Percentiles rank a stretch among this genome's conserved stretches.
phyloP scores from a whole-genome alignment of 257 asterid species.

The Solanum stenotomum region DNA sequence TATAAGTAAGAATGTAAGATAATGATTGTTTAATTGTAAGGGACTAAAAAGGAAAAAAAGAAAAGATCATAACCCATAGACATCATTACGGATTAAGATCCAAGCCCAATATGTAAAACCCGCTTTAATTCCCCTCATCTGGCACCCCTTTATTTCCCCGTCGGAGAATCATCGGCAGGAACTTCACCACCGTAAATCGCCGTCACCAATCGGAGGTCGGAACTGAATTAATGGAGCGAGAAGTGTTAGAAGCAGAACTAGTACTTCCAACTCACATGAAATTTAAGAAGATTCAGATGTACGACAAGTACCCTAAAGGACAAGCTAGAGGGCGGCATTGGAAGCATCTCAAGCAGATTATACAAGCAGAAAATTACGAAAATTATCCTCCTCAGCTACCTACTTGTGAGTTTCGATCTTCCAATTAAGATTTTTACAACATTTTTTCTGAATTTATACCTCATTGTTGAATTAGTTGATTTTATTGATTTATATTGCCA shows the following conservation, averaged over 20 bases:
- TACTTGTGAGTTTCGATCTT: slow-evolving; percentile 44
- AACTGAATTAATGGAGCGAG: slow-evolving; percentile 2
- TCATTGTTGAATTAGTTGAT: not conserved
- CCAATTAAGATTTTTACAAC: not conserved
- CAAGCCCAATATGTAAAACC: not conserved
- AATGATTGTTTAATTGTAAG: not conserved
- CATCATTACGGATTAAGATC: not conserved
- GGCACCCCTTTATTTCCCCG: not conserved
- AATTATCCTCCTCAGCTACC: slow-evolving; percentile 56
- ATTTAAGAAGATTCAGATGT: slow-evolving; percentile 85
- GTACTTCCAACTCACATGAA: slow-evolving; percentile 67
- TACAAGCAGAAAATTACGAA: slow-evolving; percentile 83
- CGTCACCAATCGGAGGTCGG: not conserved
- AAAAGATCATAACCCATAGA: too few species aligned
- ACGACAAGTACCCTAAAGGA: slow-evolving; percentile 89
- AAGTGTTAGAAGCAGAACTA: slow-evolving; percentile 77
- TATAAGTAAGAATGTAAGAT: too few species aligned
- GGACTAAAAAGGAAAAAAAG: not conserved
- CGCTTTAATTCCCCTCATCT: not conserved
- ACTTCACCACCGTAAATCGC: not conserved
- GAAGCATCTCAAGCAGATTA: slow-evolving; percentile 93
- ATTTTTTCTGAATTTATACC: not conserved
- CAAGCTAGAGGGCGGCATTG: slow-evolving; percentile 73
- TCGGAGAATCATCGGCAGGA: not conserved
- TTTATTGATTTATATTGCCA: not conserved